Percentiles rank a stretch among this genome's conserved stretches.
These are phyloP conservation scores for Pyrus bretschneideri DNA, from an alignment of 306 rosid genomes.

Conservation along the genomic window DNA sequence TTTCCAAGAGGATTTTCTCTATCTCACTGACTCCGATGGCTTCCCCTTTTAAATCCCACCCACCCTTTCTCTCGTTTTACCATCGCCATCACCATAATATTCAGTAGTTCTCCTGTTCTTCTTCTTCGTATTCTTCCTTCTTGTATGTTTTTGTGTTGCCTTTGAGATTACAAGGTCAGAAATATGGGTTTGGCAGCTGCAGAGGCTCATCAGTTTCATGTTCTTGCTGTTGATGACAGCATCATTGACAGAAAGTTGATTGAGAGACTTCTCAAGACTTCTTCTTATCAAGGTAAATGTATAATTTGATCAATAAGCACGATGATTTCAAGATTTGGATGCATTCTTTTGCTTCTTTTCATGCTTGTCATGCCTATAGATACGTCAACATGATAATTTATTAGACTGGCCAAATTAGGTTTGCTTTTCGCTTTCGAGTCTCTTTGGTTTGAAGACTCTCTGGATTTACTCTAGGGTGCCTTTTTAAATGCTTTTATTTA, in stretches of 20 bases:
- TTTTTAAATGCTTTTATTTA: no score
- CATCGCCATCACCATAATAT: background rate
- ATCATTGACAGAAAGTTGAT: conserved; percentile 70
- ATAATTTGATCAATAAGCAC: no score
- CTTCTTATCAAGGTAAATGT: conserved; percentile 65
- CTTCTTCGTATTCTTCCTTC: background rate
- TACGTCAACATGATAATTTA: no score
- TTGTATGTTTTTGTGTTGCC: background rate
- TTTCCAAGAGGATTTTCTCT: conserved; percentile 41
- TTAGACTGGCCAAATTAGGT: no score
- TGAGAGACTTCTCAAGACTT: conserved; percentile 76
- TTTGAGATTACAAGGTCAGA: background rate
- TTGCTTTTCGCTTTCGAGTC: no score
- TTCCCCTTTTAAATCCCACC: conserved; percentile 41
- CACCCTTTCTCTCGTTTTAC: conserved; percentile 11
- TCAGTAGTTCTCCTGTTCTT: background rate
- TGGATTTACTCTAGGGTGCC: no score
- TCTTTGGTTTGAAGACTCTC: no score
- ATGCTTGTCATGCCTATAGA: no score
- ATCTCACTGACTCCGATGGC: conserved; percentile 33
- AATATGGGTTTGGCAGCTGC: conserved; percentile 51
- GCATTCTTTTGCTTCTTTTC: no score
- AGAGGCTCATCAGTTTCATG: conserved; percentile 59
- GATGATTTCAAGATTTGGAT: no score
- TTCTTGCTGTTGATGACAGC: conserved; percentile 87